Evolutionary conservation across 2,329 filamentous ascomycete species (phyloP).

Genomic region (Reticulascus tulasneorum): DNA sequence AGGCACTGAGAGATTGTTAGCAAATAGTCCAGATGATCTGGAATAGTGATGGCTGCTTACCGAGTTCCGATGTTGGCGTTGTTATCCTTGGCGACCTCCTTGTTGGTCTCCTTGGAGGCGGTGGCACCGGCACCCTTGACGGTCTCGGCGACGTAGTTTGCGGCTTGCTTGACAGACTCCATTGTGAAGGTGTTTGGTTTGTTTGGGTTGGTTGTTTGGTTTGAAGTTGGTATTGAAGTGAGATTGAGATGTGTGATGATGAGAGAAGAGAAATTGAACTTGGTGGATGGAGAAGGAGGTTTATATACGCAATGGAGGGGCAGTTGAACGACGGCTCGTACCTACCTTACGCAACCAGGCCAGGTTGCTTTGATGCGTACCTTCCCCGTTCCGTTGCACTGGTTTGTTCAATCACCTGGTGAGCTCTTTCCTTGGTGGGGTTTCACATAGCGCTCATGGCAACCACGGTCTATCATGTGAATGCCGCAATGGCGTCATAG

Average conservation of each 20-base stretch:
- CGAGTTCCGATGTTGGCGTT: slow-evolving; percentile 51
- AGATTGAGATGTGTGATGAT: slow-evolving; percentile 23
- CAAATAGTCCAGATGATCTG: not conserved
- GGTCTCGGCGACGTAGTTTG: slow-evolving; percentile 66
- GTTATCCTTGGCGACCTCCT: slow-evolving; percentile 61
- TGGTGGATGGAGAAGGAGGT: slow-evolving; percentile 13
- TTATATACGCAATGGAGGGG: slow-evolving; percentile 19
- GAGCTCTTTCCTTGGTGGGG: too few species aligned
- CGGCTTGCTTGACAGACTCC: slow-evolving; percentile 56
- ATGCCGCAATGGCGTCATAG: slow-evolving; percentile 14
- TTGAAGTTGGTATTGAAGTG: slow-evolving; percentile 20
- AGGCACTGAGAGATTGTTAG: slow-evolving; percentile 32
- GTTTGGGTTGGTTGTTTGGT: slow-evolving; percentile 15
- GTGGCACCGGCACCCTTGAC: slow-evolving; percentile 53
- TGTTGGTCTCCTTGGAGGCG: slow-evolving; percentile 66
- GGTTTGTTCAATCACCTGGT: too few species aligned
- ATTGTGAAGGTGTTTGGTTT: slow-evolving; percentile 37
- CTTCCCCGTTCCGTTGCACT: too few species aligned
- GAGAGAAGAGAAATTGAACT: not conserved
- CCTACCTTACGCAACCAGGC: too few species aligned
- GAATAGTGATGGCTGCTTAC: slow-evolving; percentile 27
- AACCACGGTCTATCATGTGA: slow-evolving; percentile 16
- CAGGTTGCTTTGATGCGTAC: too few species aligned
- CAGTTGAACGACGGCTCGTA: slow-evolving; percentile 6
- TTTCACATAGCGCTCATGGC: too few species aligned